phyloP scores from a whole-genome alignment of 2,329 filamentous ascomycete genomes.

The Microsporum audouinii region DNA sequence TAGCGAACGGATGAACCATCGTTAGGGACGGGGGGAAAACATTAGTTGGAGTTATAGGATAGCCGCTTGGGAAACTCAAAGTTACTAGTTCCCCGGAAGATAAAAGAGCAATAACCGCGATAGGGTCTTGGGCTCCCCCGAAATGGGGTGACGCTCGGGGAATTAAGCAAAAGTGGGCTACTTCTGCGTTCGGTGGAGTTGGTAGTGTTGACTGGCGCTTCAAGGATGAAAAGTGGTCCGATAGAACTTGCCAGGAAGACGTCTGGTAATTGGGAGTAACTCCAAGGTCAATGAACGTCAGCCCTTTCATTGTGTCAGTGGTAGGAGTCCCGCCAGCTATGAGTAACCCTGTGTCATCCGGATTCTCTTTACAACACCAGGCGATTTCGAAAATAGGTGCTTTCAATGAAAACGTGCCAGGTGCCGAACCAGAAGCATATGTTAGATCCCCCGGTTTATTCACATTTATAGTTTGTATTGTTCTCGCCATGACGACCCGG shows the following conservation, averaged over 20 bases:
- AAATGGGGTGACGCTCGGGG: constrained; percentile 78
- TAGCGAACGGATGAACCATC: constrained; percentile 83
- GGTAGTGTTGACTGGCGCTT: constrained; percentile 61
- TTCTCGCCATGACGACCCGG: constrained; percentile 70
- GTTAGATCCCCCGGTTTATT: constrained; percentile 49
- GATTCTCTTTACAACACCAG: constrained; percentile 91
- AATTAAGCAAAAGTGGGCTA: constrained; percentile 70
- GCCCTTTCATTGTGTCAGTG: constrained; percentile 56
- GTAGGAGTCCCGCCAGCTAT: constrained; percentile 68
- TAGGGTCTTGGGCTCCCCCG: constrained; percentile 75
- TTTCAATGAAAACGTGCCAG: constrained; percentile 48
- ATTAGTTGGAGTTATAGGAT: constrained; percentile 83
- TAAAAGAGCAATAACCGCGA: constrained; percentile 68
- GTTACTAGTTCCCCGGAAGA: constrained; percentile 82
- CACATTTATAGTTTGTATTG: constrained; percentile 60
- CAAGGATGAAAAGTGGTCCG: constrained; percentile 64
- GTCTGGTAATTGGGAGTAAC: constrained; percentile 83
- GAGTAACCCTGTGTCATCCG: constrained; percentile 82
- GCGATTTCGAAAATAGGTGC: constrained; percentile 67
- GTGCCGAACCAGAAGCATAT: constrained; percentile 23
- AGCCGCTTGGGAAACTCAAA: constrained; percentile 82
- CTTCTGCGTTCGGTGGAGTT: constrained; percentile 64
- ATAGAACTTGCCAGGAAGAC: constrained; percentile 73
- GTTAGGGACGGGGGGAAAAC: constrained; percentile 79
- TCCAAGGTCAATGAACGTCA: constrained; percentile 85